A percentile compares a stretch with the other conserved stretches of the same genome.
Evolutionary conservation across 257 asterid species (phyloP).

Genomic region (Solanum lycopersicoides): DNA sequence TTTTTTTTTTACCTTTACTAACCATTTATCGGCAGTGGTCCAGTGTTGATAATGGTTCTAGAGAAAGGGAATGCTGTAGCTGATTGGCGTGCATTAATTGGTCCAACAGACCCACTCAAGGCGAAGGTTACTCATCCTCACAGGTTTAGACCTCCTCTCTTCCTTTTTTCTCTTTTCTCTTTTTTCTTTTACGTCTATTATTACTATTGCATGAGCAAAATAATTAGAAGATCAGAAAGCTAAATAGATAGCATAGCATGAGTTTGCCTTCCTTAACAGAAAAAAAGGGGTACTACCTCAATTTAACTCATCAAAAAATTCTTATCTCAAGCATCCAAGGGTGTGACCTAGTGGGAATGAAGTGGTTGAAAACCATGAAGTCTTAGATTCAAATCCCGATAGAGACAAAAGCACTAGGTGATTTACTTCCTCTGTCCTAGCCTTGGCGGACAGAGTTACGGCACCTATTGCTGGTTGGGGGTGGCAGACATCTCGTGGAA

Average conservation of each 20-base stretch:
- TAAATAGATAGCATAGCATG: background rate
- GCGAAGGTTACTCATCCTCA: conserved; percentile 76
- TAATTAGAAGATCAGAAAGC: background rate
- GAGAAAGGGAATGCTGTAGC: conserved; percentile 72
- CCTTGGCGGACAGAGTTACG: background rate
- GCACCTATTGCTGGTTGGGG: background rate
- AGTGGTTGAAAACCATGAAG: background rate
- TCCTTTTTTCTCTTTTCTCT: background rate
- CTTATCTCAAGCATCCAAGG: background rate
- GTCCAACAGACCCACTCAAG: conserved; percentile 65
- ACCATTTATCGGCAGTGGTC: conserved; percentile 39
- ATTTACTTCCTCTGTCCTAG: background rate
- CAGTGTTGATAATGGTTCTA: conserved; percentile 64
- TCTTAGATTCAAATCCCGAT: background rate
- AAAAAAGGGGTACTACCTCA: background rate
- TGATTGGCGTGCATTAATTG: conserved; percentile 84
- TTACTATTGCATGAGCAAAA: background rate
- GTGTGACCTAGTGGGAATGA: background rate
- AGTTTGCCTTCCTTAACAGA: background rate
- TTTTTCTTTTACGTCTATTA: background rate
- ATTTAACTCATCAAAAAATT: background rate
- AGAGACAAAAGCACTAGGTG: background rate
- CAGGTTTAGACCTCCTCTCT: conserved; percentile 30
- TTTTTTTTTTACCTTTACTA: background rate
- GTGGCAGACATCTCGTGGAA: background rate